phyloP scores from a whole-genome alignment of 2,329 filamentous ascomycete species.

The Kalaharituber pfeilii region DNA sequence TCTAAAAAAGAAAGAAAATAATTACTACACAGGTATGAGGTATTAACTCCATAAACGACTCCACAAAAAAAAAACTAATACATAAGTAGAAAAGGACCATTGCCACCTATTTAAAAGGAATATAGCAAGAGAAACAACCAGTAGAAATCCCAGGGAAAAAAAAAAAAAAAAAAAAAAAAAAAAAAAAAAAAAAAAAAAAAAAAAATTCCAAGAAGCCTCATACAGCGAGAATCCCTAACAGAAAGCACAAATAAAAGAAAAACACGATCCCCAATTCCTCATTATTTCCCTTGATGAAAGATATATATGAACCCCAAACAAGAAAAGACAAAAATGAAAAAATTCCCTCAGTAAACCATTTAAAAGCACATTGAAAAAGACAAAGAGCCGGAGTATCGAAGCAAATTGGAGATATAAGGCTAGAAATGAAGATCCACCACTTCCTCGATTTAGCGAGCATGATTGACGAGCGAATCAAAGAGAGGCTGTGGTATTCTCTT shows the following conservation, averaged over 20 bases:
- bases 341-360: background rate
- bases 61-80: too few relatives aligned
- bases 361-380: background rate
- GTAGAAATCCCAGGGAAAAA: too few relatives aligned
- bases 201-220: too few relatives aligned
- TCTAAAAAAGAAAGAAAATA: too few relatives aligned
- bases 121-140: too few relatives aligned
- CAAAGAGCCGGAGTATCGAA: background rate
- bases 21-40: too few relatives aligned
- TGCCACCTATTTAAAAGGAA: too few relatives aligned
- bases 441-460: conserved; percentile 46
- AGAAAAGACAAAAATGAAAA: background rate
- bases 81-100: too few relatives aligned
- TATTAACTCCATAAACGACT: too few relatives aligned
- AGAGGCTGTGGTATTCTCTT: conserved; percentile 79
- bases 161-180: too few relatives aligned
- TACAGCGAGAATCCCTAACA: background rate
- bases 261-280: background rate
- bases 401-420: background rate
- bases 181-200: too few relatives aligned
- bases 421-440: background rate
- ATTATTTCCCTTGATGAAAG: background rate
- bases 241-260: background rate
- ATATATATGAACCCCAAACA: background rate
- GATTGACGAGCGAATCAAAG: conserved; percentile 74